Conservation (phyloP, 768 basidiomycete genomes). For the Leccinum disarticulatum region DNA sequence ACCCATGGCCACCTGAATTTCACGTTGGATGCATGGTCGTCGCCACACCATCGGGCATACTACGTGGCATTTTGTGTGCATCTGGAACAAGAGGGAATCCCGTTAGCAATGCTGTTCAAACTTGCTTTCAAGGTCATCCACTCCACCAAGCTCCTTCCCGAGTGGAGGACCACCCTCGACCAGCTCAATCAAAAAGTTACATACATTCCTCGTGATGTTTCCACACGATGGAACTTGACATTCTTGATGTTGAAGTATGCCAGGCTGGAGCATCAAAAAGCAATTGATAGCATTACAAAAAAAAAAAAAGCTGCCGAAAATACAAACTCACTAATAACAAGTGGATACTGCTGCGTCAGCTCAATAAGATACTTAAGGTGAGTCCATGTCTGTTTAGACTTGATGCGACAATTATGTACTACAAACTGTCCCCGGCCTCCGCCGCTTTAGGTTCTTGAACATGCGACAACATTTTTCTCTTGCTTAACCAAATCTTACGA, state of each 20-base stretch:
- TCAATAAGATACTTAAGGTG: neutral
- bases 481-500: neutral
- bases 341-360: neutral
- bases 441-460: neutral
- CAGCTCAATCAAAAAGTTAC: neutral
- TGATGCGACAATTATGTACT: neutral
- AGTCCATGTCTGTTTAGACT: neutral
- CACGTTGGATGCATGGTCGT: too few species aligned
- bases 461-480: neutral
- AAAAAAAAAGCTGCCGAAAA: neutral
- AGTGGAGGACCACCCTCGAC: neutral
- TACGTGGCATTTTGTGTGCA: too few species aligned
- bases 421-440: neutral
- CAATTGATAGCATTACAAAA: neutral
- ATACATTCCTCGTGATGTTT: neutral
- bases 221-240: neutral
- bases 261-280: neutral
- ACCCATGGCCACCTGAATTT: too few species aligned
- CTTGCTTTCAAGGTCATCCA: neutral
- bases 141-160: neutral
- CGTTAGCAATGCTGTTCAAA: neutral
- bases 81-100: too few species aligned
- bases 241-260: neutral
- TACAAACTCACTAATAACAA: neutral
- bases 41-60: too few species aligned